Base-by-base conservation (phyloP, 495 filamentous ascomycete species). In the Cladorrhinum samala region DNA sequence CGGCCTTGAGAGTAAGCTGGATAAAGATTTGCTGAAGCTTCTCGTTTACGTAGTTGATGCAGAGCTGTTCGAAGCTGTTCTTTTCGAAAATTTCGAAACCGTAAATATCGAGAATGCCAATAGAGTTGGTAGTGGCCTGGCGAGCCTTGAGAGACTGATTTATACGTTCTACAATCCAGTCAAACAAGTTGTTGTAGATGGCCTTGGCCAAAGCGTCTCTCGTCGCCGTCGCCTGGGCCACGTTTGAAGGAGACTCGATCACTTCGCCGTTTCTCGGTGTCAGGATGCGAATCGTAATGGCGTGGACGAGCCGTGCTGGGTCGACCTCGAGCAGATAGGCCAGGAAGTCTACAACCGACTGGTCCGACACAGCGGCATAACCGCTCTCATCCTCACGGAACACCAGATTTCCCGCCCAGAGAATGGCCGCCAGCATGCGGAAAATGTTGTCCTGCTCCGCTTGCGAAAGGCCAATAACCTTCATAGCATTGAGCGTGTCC, bases 31-130 rank as follows among this genome's bases (percentile, higher is more conserved):
- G 94, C 71, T 99, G 94, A 43, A 99, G 75, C 69, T 99, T 99
- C 70, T 99, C 94, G 72, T 99, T 99, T 65, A 99, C 94, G 65
- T 99, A 99, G 76, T 99, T 99, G 72, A 99, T 99, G 70, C 94
- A 99, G 14, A 99, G 84, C 74, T 99, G 94, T 69, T 99, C 94
- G 61, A 99, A 99, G 54, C 90, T 96, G 72, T 99, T 99, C 71
- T 86, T 89, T 68, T 99, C 93, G 58, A 99, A 99, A 58, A 99
- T 99, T 69, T 99, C 94, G 61, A 99, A 99, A 14, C 94, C 94
- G 69, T 99, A 99, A 55, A 99, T 99, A 79, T 99, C 94, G 46
- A 99, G 80, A 69, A 99, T 97, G 68, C 93, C 93, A 61, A 99
- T 93, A 2, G 88, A 87, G 66, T 96, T 90, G 11, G 83, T 72